Conservation (phyloP, 2,329 filamentous ascomycete species). For the Sphaerulina vaccinii region DNA sequence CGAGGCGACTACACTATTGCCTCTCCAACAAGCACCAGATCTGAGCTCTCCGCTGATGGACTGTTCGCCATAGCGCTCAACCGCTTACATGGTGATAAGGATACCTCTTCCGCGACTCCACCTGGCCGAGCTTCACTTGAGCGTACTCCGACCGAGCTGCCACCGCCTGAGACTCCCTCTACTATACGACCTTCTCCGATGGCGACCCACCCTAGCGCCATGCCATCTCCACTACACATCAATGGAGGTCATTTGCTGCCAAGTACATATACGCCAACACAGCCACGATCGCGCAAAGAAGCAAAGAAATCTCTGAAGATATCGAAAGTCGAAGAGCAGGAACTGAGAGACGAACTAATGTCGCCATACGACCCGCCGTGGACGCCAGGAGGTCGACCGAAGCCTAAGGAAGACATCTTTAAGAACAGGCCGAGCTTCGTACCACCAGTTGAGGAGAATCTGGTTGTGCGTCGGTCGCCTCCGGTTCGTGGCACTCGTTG, state of each 20-base stretch:
- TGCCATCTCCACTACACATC: constrained; percentile 32
- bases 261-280: constrained; percentile 24
- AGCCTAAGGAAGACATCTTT: constrained; percentile 17
- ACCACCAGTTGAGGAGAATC: not conserved
- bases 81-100: not conserved
- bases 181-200: constrained; percentile 18
- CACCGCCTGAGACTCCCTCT: not conserved
- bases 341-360: constrained; percentile 2
- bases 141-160: not conserved
- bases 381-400: constrained; percentile 14
- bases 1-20: not conserved
- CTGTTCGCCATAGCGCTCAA: constrained; percentile 19
- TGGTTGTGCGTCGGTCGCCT: constrained; percentile 15
- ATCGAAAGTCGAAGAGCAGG: constrained; percentile 7
- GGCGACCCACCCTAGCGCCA: constrained; percentile 29
- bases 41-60: constrained; percentile 10
- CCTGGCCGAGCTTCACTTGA: not conserved
- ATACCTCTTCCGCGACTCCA: not conserved
- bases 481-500: constrained; percentile 8
- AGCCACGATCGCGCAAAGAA: constrained; percentile 8
- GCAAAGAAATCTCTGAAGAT: constrained; percentile 7
- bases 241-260: constrained; percentile 18
- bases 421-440: constrained; percentile 17
- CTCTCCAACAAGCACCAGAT: not conserved
- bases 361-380: constrained; percentile 15